Base-by-base conservation (phyloP, 768 basidiomycete genomes). In the Gelatoporia subvermispora region DNA sequence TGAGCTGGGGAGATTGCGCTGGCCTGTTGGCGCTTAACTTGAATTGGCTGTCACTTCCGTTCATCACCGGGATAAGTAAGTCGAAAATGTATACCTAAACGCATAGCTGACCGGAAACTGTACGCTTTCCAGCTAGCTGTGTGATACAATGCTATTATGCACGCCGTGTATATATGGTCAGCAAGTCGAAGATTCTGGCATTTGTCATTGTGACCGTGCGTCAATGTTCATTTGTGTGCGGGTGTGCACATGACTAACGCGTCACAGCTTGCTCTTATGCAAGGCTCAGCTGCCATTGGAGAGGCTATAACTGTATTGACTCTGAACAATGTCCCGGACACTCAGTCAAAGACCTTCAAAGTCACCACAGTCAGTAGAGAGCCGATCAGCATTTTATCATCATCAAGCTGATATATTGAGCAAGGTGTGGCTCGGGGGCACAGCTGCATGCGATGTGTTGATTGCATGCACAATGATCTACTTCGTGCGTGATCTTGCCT, bases 401-500 rank as follows among this genome's bases (percentile, higher is more conserved):
- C n/a, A n/a, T n/a, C n/a, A n/a, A n/a, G n/a, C n/a, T n/a, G n/a
- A n/a, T n/a, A 41, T 18, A 15, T 4, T 18, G 16, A 28, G 10
- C 4, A 7, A 44, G 43, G 10, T 35, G 8, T 35, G 31, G 25
- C 8, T 44, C 23, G 31, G 24, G 18, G 43, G 43, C 5, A 41
- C 20, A 13, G 43, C 24, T 9, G 24, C 20, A 4, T 44, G 15
- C 21, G 25, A 44, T 10, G 25, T 44, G 20, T 4, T 28, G 8
- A 44, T 44, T 17, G 18, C 24, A 22, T 25, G 10, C 23, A 25
- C 31, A 15, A 44, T 25, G 43, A 24, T 35, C 9, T 28, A 25
- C 43, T 35, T 35, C 24, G 43, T 44, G 25, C 11, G 43, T 44
- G n/a, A n/a, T n/a, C n/a, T n/a, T n/a, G n/a, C n/a, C n/a, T n/a